Evolutionary conservation across 257 asterid species (phyloP).

Genomic region (Ilex asprella): DNA sequence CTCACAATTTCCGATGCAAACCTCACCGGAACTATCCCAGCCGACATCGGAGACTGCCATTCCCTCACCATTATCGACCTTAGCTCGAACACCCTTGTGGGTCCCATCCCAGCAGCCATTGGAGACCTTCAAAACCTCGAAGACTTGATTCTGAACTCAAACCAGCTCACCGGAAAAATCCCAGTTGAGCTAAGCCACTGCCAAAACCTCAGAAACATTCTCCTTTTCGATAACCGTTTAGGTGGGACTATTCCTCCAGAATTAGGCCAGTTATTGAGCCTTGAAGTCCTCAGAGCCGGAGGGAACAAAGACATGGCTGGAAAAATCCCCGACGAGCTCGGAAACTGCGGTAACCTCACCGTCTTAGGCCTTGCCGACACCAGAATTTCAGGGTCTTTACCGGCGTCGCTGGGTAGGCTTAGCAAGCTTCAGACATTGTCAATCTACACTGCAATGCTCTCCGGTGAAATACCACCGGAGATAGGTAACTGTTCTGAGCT

Average conservation of each 20-base stretch:
- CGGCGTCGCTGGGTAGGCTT: conserved; percentile 35
- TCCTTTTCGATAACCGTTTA: conserved; percentile 33
- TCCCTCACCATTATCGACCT: conserved; percentile 26
- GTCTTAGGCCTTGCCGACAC: conserved; percentile 40
- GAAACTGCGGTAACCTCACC: conserved; percentile 30
- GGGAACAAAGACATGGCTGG: conserved; percentile 38
- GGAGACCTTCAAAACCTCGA: conserved; percentile 30
- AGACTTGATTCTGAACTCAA: conserved; percentile 33
- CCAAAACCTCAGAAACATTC: conserved; percentile 19
- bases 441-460: conserved; percentile 33
- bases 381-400: conserved; percentile 31
- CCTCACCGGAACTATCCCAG: conserved; percentile 32
- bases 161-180: conserved; percentile 37
- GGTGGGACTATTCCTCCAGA: conserved; percentile 26
- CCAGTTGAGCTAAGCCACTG: conserved; percentile 33
- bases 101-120: conserved; percentile 27
- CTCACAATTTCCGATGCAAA: conserved; percentile 39
- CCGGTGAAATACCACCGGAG: conserved; percentile 40
- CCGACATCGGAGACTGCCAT: conserved; percentile 27
- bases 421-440: conserved; percentile 34
- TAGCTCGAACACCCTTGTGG: conserved; percentile 32
- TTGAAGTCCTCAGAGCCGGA: conserved; percentile 33
- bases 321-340: conserved; percentile 30
- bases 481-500: conserved; percentile 42
- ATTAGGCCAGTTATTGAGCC: conserved; percentile 26